phyloP scores from a whole-genome alignment of 805 yeast species.

The Teunomyces funiuensis region DNA sequence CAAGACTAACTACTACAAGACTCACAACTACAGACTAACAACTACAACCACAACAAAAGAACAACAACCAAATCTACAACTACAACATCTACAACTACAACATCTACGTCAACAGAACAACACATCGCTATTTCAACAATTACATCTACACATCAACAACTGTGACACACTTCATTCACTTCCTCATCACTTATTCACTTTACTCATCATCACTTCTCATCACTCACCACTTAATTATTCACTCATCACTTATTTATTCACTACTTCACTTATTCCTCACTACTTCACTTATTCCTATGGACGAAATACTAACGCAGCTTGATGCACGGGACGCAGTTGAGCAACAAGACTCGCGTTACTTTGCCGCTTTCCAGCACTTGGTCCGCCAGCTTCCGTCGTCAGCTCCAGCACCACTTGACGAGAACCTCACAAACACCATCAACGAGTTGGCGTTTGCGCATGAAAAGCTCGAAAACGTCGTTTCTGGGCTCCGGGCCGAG shows the following conservation, averaged over 20 bases:
- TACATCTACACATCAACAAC: too few relatives aligned
- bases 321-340: conserved; percentile 32
- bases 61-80: too few relatives aligned
- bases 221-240: too few relatives aligned
- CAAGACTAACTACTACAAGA: too few relatives aligned
- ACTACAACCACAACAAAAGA: too few relatives aligned
- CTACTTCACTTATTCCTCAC: neutral
- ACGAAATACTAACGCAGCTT: conserved; percentile 25
- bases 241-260: too few relatives aligned
- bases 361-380: conserved; percentile 34
- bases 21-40: too few relatives aligned
- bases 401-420: conserved; percentile 4
- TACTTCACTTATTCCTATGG: conserved; percentile 3
- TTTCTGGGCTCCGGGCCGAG: conserved; percentile 1
- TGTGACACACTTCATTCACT: too few relatives aligned
- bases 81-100: too few relatives aligned
- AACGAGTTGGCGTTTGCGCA: conserved; percentile 5
- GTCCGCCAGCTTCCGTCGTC: conserved; percentile 14
- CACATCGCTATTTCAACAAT: too few relatives aligned
- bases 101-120: conserved; percentile 19
- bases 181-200: too few relatives aligned
- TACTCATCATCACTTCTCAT: too few relatives aligned
- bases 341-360: conserved; percentile 30
- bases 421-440: conserved; percentile 8
- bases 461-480: conserved; percentile 6